Conservation (phyloP, 225 moss, liverwort and hornwort species). For the Rhytidiadelphus loreus region DNA sequence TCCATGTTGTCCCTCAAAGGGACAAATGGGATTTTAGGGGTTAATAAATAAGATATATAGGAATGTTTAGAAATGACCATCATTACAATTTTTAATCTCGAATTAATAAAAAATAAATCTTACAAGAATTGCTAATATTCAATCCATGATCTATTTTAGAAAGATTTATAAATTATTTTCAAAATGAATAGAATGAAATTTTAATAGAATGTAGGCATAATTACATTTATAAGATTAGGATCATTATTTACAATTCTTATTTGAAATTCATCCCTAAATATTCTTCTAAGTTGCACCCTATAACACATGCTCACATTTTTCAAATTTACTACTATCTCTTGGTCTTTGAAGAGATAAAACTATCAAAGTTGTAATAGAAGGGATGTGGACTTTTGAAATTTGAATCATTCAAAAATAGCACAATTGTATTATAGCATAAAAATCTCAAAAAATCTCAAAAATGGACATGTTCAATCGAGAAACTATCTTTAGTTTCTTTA, state of each 20-base stretch:
- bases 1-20: too few relatives aligned
- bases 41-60: not conserved
- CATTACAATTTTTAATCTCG: not conserved
- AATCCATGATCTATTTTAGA: not conserved
- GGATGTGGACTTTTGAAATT: not conserved
- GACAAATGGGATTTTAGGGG: too few relatives aligned
- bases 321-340: rapidly evolving
- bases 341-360: not conserved
- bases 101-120: not conserved
- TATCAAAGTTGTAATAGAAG: not conserved
- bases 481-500: not conserved
- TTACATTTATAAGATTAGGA: not conserved
- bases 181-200: not conserved
- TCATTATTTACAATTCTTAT: not conserved
- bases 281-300: not conserved
- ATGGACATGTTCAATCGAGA: not conserved
- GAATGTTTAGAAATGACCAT: not conserved
- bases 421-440: not conserved
- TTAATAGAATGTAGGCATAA: not conserved
- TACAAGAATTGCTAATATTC: not conserved
- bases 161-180: not conserved
- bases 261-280: not conserved
- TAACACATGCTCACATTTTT: not conserved
- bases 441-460: not conserved
- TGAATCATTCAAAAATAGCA: not conserved